Base-by-base conservation (phyloP, 371 early-diverging fungal species). In the Dichotomocladium elegans region DNA sequence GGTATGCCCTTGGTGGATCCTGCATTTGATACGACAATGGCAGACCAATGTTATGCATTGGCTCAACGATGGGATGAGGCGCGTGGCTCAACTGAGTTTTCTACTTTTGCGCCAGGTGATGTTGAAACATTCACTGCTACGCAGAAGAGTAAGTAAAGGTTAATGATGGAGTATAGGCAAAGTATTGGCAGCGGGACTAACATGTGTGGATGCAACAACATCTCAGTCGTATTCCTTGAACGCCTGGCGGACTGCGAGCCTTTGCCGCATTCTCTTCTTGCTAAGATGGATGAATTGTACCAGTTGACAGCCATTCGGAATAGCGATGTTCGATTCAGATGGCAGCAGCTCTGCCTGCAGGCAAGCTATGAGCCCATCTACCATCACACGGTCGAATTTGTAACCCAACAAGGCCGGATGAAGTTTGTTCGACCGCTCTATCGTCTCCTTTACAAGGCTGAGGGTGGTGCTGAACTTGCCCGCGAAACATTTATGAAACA, bases 1-100 rank as follows among this genome's bases (percentile, higher is more conserved):
- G 92, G 92, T 58, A 92, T 92, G 90, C 98, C 98, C 34, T 91
- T 90, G n/a, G 91, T 92, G 27, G 74, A 81, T 31, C 91, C 91
- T 68, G 61, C 88, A 40, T 97, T 91, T 64, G 95, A 94, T 64
- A 76, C 83, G 35, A 85, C 88, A 17, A 82, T 95, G 31, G 91
- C 92, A 33, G 76, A 83, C 61, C 87, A 77, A 14, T 93, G 94
- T 70, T 74, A 86, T 57, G 76, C 82, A 29, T 85, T 96, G 22
- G 94, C 93, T 35, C 69, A 84, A 46, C 74, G 82, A 42, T 91
- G 91, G 91, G 75, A 86, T 34, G 59, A 70, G 25, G 81, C 89
- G 15, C 79, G 82, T 37, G 42, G 74, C 5, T 56, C 53, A 26
- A 54, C 65, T 4, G 73, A 72, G 41, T 73, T 83, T 28, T 60